phyloP scores from a whole-genome alignment of 495 filamentous ascomycete genomes.

The Neurospora sp. region DNA sequence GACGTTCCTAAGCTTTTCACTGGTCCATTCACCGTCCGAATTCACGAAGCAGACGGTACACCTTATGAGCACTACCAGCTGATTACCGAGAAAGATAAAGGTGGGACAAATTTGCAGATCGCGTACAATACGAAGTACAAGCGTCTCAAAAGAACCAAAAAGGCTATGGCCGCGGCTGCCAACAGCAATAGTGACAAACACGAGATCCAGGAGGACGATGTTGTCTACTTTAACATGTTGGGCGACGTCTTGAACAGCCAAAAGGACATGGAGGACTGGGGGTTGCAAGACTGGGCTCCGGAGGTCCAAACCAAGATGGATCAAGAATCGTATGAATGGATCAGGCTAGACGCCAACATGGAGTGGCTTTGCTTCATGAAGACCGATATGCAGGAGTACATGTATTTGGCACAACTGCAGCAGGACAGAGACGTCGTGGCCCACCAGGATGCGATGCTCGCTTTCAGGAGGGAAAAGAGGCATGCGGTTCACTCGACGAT shows the following conservation, averaged over 20 bases:
- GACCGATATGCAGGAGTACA: conserved; percentile 79
- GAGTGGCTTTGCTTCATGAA: conserved; percentile 82
- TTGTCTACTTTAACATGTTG: conserved; percentile 93
- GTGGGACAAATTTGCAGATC: conserved; percentile 61
- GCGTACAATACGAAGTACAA: conserved; percentile 99
- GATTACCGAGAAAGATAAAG: conserved; percentile 72
- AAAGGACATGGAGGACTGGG: conserved; percentile 77
- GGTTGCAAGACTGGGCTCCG: conserved; percentile 73
- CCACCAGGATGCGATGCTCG: conserved; percentile 65
- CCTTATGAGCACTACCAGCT: conserved; percentile 98
- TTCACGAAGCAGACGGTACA: conserved; percentile 96
- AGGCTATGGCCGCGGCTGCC: conserved; percentile 68
- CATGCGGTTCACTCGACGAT: conserved; percentile 77
- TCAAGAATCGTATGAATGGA: conserved; percentile 96
- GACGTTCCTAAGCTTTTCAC: conserved; percentile 71
- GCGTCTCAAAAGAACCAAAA: conserved; percentile 81
- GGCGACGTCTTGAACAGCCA: conserved; percentile 80
- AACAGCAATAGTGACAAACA: conserved; percentile 46
- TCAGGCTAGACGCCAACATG: conserved; percentile 94
- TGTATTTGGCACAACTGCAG: conserved; percentile 94
- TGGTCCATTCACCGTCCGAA: conserved; percentile 92
- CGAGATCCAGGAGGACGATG: conserved; percentile 71
- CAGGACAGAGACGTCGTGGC: conserved; percentile 96
- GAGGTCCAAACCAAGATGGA: conserved; percentile 85
- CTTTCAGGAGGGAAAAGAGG: conserved; percentile 27